Evolutionary conservation across 2,329 filamentous ascomycete species (phyloP).

Genomic region (Fusarium domesticum): DNA sequence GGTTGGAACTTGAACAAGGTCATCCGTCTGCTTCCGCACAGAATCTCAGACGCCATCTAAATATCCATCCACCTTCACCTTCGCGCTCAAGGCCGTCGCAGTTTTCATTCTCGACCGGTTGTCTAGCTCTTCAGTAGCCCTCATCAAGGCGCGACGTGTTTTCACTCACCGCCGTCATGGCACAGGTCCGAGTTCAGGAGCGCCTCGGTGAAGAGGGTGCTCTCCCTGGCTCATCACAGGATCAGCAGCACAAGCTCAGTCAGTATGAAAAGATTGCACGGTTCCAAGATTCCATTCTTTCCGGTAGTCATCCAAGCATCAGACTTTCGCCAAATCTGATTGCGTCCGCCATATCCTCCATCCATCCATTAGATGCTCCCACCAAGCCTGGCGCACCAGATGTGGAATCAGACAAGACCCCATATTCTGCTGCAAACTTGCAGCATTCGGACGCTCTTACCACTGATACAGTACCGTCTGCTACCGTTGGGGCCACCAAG

Average conservation of each 20-base stretch:
- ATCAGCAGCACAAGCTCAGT: constrained; percentile 55
- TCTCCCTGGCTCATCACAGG: constrained; percentile 37
- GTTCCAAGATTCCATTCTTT: constrained; percentile 76
- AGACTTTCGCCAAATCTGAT: constrained; percentile 49
- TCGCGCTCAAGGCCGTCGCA: constrained; percentile 8
- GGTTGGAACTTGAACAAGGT: not conserved
- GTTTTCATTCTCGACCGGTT: constrained; percentile 11
- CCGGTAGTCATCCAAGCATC: constrained; percentile 68
- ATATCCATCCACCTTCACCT: constrained; percentile 10
- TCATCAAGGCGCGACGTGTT: constrained; percentile 21
- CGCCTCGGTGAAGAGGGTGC: constrained; percentile 13
- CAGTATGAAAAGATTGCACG: constrained; percentile 79
- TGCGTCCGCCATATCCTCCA: constrained; percentile 19
- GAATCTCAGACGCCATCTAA: constrained; percentile 11
- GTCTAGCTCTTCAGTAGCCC: constrained; percentile 12
- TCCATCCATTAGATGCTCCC: constrained; percentile 23
- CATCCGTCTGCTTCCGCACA: constrained; percentile 12
- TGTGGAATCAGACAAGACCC: constrained; percentile 29
- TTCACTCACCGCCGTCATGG: constrained; percentile 27
- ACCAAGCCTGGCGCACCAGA: constrained; percentile 12
- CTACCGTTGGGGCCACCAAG: constrained; percentile 33
- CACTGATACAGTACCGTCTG: constrained; percentile 3
- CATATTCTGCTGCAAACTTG: constrained; percentile 38
- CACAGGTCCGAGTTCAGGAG: constrained; percentile 22
- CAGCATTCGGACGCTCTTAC: constrained; percentile 25